Percentiles rank a stretch among this genome's conserved stretches.
Evolutionary conservation across 495 filamentous ascomycete species (phyloP).

Genomic region (Xylaria acuta): DNA sequence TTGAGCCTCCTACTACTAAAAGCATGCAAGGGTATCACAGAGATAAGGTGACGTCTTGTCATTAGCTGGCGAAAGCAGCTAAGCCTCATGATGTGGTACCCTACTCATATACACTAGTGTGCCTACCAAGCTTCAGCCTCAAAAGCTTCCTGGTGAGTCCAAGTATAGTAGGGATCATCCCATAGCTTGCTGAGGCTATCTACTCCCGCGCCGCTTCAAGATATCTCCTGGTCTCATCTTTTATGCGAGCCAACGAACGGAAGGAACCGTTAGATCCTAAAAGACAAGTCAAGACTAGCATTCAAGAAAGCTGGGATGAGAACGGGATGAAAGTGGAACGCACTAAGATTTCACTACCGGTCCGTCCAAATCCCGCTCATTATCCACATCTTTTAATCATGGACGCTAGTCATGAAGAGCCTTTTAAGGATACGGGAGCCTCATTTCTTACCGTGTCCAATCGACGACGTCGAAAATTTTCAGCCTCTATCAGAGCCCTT

Average conservation of each 20-base stretch:
- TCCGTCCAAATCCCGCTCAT: not conserved
- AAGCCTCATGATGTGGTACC: not conserved
- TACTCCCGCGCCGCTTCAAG: not conserved
- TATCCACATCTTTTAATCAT: constrained; percentile 4
- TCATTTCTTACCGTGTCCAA: not conserved
- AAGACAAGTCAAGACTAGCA: not conserved
- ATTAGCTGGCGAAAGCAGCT: constrained; percentile 13
- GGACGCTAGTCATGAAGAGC: not conserved
- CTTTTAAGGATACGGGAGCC: constrained; percentile 7
- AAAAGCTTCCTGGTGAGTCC: not conserved
- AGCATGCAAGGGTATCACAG: not conserved
- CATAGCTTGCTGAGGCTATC: not conserved
- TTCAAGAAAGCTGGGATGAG: not conserved
- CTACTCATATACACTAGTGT: constrained; percentile 3
- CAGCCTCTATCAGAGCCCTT: not conserved
- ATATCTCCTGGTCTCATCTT: not conserved
- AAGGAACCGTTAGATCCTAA: not conserved
- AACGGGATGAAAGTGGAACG: constrained; percentile 14
- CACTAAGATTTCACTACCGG: constrained; percentile 10
- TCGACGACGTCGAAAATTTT: not conserved
- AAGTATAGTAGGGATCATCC: not conserved
- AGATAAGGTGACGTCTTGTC: constrained; percentile 17
- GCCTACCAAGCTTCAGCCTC: constrained; percentile 8
- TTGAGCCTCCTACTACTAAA: constrained; percentile 9
- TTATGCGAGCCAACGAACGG: not conserved